These are phyloP conservation scores for Yarrowia hollandica DNA, from an alignment of 805 yeast genomes.

Conservation along the genomic window DNA sequence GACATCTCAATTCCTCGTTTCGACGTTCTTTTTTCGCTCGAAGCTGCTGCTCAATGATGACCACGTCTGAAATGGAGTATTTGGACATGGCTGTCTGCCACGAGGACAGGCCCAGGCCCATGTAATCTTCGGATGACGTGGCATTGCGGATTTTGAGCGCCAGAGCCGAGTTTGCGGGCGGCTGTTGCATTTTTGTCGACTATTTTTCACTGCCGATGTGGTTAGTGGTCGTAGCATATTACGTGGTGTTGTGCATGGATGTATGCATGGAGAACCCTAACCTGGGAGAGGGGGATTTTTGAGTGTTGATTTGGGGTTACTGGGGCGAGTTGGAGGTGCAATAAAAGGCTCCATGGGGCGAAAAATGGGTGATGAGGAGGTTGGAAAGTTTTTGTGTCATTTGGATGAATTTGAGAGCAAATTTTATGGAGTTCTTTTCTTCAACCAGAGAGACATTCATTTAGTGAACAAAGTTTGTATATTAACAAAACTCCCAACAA, in stretches of 20 bases:
- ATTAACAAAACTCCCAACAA: no score
- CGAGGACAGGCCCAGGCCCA: constrained; percentile 6
- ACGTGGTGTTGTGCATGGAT: constrained; percentile 16
- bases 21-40: constrained; percentile 1
- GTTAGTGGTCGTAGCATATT: not conserved
- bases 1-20: not conserved
- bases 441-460: no score
- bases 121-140: constrained; percentile 3
- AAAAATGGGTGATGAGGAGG: no score
- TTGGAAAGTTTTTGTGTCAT: no score
- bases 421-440: no score
- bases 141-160: constrained; percentile 21
- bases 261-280: constrained; percentile 13
- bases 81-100: constrained; percentile 26
- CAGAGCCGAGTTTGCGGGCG: constrained; percentile 26
- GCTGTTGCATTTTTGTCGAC: constrained; percentile 20
- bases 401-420: no score
- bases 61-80: constrained; percentile 16
- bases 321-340: no score
- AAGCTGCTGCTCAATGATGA: constrained; percentile 23
- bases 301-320: not conserved
- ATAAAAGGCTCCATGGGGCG: no score
- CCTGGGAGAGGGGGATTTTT: not conserved
- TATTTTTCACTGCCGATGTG: no score
- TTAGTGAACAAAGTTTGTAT: no score